Conservation (phyloP, 2,329 filamentous ascomycete genomes). For the Apiospora koreana region DNA sequence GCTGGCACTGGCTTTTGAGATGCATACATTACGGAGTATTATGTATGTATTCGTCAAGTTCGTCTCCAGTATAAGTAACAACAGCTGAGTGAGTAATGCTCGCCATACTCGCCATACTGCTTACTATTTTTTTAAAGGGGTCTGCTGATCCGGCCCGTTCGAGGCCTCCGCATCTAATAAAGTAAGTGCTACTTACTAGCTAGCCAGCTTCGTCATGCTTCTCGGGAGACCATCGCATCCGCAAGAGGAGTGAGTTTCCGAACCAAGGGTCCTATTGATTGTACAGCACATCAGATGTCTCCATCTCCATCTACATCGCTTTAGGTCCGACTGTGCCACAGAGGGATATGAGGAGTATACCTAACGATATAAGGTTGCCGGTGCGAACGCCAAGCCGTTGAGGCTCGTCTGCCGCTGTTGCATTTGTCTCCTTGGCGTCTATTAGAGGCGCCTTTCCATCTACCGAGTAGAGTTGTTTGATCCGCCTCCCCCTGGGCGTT, state of each 20-base stretch:
- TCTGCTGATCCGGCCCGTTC: background rate
- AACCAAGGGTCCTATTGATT: background rate
- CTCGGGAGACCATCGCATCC: background rate
- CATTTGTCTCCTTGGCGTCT: background rate
- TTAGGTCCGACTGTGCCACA: background rate
- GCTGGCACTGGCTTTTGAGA: background rate
- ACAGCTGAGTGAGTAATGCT: background rate
- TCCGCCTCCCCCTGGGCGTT: background rate
- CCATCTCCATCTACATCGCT: background rate
- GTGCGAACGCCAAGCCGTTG: background rate
- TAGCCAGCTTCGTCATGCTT: background rate
- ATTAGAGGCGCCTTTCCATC: background rate
- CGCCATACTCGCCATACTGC: background rate
- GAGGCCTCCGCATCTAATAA: background rate
- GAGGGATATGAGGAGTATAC: too few species aligned
- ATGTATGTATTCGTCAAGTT: too few species aligned
- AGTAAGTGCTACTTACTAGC: background rate
- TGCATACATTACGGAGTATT: too few species aligned
- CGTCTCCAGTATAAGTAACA: background rate
- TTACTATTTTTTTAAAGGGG: constrained; percentile 4
- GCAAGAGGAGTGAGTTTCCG: background rate
- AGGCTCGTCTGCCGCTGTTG: background rate
- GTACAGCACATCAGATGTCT: background rate
- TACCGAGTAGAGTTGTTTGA: background rate
- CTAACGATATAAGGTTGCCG: background rate